A percentile compares a stretch with the other conserved stretches of the same genome.
Conservation (phyloP, 192 early-diverging fungal species). For the Geranomyces michiganensis region DNA sequence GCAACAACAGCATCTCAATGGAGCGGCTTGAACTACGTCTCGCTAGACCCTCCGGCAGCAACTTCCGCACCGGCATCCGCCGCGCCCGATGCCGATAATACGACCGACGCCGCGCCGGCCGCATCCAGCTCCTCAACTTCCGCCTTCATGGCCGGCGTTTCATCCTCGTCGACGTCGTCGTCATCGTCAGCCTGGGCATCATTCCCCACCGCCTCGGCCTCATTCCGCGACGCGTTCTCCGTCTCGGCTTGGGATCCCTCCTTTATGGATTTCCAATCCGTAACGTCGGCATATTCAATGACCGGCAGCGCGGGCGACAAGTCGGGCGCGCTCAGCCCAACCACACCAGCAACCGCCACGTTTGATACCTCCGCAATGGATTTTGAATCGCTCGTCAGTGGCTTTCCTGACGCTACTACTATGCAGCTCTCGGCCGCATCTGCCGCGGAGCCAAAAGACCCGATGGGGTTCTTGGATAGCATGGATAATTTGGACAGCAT, state of each 20-base stretch:
- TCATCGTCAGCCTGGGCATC: too few species aligned
- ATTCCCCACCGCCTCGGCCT: too few species aligned
- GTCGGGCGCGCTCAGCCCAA: not conserved
- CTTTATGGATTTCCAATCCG: not conserved
- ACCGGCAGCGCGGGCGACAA: not conserved
- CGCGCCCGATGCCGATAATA: not conserved
- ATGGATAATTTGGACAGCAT: not conserved
- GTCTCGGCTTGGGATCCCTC: not conserved
- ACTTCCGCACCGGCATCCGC: not conserved
- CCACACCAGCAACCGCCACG: not conserved
- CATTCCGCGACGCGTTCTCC: too few species aligned
- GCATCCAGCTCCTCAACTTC: too few species aligned
- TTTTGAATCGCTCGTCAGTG: not conserved
- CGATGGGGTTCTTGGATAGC: not conserved
- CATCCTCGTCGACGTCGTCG: too few species aligned
- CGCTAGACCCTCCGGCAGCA: too few species aligned
- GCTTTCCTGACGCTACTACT: not conserved
- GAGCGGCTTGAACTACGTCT: too few species aligned
- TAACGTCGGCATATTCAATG: not conserved
- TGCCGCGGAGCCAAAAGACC: not conserved
- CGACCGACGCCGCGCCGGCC: too few species aligned
- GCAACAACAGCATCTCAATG: not conserved
- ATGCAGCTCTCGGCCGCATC: conserved; percentile 2
- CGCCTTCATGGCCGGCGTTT: too few species aligned
- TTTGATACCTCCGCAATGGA: not conserved